These are phyloP conservation scores for Chenopodium suecicum DNA, from an alignment of 148 eudicot species.

Conservation along the genomic window DNA sequence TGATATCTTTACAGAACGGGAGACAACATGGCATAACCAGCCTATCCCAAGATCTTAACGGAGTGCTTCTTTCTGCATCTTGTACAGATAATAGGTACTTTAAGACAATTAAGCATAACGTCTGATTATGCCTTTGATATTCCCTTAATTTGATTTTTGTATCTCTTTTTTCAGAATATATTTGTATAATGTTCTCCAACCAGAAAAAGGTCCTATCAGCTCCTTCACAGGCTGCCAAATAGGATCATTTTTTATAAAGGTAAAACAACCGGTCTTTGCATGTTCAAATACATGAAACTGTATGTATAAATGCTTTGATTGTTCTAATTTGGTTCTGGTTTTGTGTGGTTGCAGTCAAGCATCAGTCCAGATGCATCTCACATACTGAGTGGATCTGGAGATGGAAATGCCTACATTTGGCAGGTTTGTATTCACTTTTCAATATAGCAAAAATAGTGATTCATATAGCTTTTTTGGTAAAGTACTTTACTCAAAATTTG, in stretches of 20 bases:
- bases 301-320: not conserved
- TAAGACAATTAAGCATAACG: not conserved
- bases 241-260: slow-evolving; percentile 82
- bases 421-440: slow-evolving; percentile 46
- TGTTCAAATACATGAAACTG: not conserved
- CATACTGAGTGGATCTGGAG: slow-evolving; percentile 80
- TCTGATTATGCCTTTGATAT: not conserved
- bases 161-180: slow-evolving; percentile 56
- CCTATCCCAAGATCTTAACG: slow-evolving; percentile 83
- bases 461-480: not conserved
- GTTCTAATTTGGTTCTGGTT: slow-evolving; percentile 15
- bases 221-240: slow-evolving; percentile 72
- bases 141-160: slow-evolving; percentile 1
- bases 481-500: not conserved
- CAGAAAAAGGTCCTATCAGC: slow-evolving; percentile 78
- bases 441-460: not conserved
- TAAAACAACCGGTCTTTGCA: slow-evolving; percentile 21
- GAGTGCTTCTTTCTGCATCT: slow-evolving; percentile 80
- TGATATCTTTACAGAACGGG: slow-evolving; percentile 44
- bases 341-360: slow-evolving; percentile 51
- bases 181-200: slow-evolving; percentile 80
- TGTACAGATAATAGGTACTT: slow-evolving; percentile 85
- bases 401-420: slow-evolving; percentile 92
- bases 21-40: slow-evolving; percentile 86
- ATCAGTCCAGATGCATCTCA: slow-evolving; percentile 94